These are phyloP conservation scores for Hanseniaspora clermontiae DNA, from an alignment of 805 yeast species.

Conservation along the genomic window DNA sequence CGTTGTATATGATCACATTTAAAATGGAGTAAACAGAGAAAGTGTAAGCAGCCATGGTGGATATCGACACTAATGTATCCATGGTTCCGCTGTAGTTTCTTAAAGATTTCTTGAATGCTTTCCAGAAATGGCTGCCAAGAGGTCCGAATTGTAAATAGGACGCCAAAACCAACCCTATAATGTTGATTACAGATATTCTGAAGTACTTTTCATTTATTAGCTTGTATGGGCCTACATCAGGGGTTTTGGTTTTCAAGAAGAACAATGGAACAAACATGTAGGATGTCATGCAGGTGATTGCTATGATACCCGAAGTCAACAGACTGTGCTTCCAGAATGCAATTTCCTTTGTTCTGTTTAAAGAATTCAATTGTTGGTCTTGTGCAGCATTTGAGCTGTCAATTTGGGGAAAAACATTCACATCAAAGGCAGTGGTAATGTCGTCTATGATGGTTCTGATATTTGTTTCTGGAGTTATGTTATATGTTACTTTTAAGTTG, in stretches of 20 bases:
- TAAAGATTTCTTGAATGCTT: conserved; percentile 51
- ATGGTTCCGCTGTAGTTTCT: conserved; percentile 66
- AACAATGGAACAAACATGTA: conserved; percentile 38
- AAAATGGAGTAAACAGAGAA: conserved; percentile 60
- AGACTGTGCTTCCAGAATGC: conserved; percentile 54
- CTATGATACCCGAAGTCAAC: conserved; percentile 39
- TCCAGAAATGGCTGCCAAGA: conserved; percentile 57
- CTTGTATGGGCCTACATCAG: conserved; percentile 4
- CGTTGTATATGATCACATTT: conserved; percentile 30
- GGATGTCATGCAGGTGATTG: conserved; percentile 46
- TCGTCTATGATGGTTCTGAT: conserved; percentile 1
- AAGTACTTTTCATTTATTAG: conserved; percentile 3
- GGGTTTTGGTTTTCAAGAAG: conserved; percentile 13
- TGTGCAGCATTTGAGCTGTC: conserved; percentile 11
- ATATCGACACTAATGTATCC: conserved; percentile 80
- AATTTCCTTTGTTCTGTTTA: conserved; percentile 62
- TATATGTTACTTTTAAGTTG: conserved; percentile 41
- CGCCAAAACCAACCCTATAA: conserved; percentile 55
- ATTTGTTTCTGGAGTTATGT: conserved; percentile 35
- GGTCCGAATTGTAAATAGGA: conserved; percentile 43
- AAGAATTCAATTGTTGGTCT: conserved; percentile 49
- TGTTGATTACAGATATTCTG: conserved; percentile 22
- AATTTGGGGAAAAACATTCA: conserved; percentile 34
- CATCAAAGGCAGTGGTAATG: conserved; percentile 47
- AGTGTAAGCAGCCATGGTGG: conserved; percentile 64